Conservation (phyloP, 345 rosid species). For the Atalantia buxifolia region DNA sequence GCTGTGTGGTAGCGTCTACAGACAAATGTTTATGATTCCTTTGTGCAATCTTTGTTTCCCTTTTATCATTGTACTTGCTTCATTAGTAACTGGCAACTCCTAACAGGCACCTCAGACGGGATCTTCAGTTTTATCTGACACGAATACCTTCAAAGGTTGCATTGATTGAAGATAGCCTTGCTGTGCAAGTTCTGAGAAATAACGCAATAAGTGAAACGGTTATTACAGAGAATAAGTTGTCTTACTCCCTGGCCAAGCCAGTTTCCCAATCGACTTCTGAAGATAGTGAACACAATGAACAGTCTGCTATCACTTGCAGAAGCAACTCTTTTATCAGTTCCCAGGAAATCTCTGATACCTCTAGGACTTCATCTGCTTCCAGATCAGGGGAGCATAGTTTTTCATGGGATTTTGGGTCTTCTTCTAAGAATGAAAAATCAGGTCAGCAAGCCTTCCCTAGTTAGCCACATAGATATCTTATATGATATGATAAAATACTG, state of each 20-base stretch:
- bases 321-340: constrained; percentile 14
- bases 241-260: constrained; percentile 36
- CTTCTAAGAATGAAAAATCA: constrained; percentile 11
- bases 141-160: constrained; percentile 56
- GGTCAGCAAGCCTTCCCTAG: constrained; percentile 12
- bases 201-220: constrained; percentile 18
- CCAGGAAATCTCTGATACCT: constrained; percentile 13
- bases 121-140: constrained; percentile 36
- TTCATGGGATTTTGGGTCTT: constrained; percentile 17
- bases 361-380: constrained; percentile 16
- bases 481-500: not conserved
- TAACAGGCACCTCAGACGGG: constrained; percentile 51
- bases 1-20: not conserved
- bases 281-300: constrained; percentile 17
- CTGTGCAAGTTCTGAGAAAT: constrained; percentile 31
- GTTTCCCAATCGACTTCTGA: constrained; percentile 25
- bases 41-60: not conserved
- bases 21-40: not conserved
- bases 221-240: constrained; percentile 20
- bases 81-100: not conserved
- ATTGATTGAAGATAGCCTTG: constrained; percentile 36
- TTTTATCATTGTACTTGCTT: not conserved
- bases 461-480: not conserved
- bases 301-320: constrained; percentile 8
- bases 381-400: constrained; percentile 5